A percentile compares a stretch with the other conserved stretches of the same genome.
Conservation (phyloP, 352 stramenopile species). For the Phytophthora hibernalis region DNA sequence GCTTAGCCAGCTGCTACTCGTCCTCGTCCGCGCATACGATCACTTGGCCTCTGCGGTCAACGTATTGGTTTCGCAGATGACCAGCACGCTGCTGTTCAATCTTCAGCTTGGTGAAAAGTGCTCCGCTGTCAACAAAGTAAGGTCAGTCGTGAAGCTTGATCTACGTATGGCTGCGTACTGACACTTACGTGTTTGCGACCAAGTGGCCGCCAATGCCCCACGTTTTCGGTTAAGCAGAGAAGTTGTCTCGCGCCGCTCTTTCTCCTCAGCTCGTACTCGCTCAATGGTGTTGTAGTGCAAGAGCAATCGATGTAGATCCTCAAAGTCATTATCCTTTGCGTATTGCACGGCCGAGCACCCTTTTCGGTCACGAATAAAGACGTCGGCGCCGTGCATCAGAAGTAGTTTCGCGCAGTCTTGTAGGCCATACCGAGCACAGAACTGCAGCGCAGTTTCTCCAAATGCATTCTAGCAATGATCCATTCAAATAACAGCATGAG, state of each 20-base stretch:
- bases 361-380: constrained; percentile 40
- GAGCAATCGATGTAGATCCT: constrained; percentile 48
- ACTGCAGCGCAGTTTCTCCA: constrained; percentile 65
- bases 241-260: constrained; percentile 26
- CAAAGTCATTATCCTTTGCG: constrained; percentile 41
- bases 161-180: background rate
- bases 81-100: constrained; percentile 60
- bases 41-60: constrained; percentile 59
- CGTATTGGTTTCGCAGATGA: constrained; percentile 66
- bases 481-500: background rate
- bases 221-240: constrained; percentile 48
- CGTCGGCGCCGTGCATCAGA: constrained; percentile 48
- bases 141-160: constrained; percentile 6
- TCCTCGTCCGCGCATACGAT: constrained; percentile 55
- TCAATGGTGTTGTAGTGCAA: constrained; percentile 58
- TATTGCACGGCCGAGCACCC: constrained; percentile 54
- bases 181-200: constrained; percentile 62
- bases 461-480: constrained; percentile 58
- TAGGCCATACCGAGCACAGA: constrained; percentile 60
- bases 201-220: constrained; percentile 53
- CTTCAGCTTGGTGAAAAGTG: constrained; percentile 51
- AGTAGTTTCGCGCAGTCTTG: constrained; percentile 65
- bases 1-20: background rate
- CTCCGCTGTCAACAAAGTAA: constrained; percentile 42
- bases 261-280: constrained; percentile 41